Evolutionary conservation across 306 rosid genomes (phyloP).

Genomic region (Rubus idaeus): DNA sequence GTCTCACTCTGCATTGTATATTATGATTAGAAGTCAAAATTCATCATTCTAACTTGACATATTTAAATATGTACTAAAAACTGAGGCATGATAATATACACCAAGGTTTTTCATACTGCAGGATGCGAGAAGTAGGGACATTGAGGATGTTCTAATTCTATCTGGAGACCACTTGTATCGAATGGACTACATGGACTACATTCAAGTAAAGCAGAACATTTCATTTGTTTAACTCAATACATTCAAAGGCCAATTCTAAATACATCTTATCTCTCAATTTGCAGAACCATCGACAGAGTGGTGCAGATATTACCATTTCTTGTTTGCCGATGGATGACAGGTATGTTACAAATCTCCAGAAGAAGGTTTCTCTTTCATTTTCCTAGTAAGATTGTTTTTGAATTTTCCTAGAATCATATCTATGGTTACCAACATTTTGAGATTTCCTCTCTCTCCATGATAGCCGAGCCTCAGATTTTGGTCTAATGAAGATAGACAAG

Average conservation of each 20-base stretch:
- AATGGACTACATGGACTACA: conserved; percentile 94
- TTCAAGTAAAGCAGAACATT: conserved; percentile 55
- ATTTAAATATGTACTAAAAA: background rate
- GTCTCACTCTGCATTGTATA: background rate
- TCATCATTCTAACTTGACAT: background rate
- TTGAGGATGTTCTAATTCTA: conserved; percentile 88
- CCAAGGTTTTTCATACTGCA: conserved; percentile 28
- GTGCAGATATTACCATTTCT: conserved; percentile 91
- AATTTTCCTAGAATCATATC: background rate
- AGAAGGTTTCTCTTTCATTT: background rate
- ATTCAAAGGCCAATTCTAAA: conserved; percentile 22
- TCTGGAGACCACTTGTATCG: conserved; percentile 92
- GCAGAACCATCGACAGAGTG: conserved; percentile 83
- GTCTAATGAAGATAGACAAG: conserved; percentile 96
- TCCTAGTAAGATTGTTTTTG: background rate
- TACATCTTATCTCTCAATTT: conserved; percentile 27
- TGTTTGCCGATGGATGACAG: conserved; percentile 90
- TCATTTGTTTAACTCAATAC: background rate
- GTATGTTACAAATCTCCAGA: conserved; percentile 37
- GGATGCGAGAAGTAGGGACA: conserved; percentile 79
- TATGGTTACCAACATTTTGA: conserved; percentile 8
- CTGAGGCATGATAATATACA: conserved; percentile 18
- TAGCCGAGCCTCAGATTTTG: conserved; percentile 98
- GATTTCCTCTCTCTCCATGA: conserved; percentile 29
- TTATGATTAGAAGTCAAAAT: background rate